Evolutionary conservation across 768 basidiomycete species (phyloP).

Genomic region (Boletus rex-veris): DNA sequence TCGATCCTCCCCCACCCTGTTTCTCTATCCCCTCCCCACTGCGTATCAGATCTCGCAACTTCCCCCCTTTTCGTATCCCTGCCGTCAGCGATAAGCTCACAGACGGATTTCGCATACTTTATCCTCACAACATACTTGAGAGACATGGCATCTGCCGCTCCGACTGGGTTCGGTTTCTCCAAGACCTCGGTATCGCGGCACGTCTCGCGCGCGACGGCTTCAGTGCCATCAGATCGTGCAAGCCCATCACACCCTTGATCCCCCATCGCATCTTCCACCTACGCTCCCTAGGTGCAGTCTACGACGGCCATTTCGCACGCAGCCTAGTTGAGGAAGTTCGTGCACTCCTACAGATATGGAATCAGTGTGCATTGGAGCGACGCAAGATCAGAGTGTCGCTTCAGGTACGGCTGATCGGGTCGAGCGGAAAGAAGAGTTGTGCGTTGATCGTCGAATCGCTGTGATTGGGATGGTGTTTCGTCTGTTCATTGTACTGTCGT

Average conservation of each 20-base stretch:
- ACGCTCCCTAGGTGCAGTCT: conserved; percentile 11
- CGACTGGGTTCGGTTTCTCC: conserved; percentile 31
- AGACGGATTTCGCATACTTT: conserved; percentile 27
- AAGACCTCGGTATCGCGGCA: conserved; percentile 28
- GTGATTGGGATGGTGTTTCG: conserved; percentile 1
- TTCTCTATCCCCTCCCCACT: conserved; percentile 28
- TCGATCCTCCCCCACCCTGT: conserved; percentile 31
- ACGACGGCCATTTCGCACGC: conserved; percentile 21
- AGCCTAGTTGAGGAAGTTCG: conserved; percentile 20
- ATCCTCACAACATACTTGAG: conserved; percentile 25
- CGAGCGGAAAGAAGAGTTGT: conserved; percentile 4
- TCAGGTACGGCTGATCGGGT: conserved; percentile 1
- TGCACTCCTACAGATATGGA: conserved; percentile 29
- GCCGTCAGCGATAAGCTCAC: conserved; percentile 19
- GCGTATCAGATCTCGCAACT: conserved; percentile 25
- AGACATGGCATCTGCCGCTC: conserved; percentile 24
- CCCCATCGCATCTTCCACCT: conserved; percentile 16
- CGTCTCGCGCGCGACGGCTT: conserved; percentile 23
- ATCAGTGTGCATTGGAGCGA: conserved; percentile 32
- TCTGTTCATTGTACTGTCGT: conserved; percentile 2
- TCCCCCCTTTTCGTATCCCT: conserved; percentile 27
- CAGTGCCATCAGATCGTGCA: conserved; percentile 22
- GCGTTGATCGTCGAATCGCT: conserved; percentile 28
- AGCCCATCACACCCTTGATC: conserved; percentile 14
- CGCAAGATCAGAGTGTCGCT: conserved; percentile 27